Base-by-base conservation (phyloP, 345 rosid species). In the Gossypium stocksii region DNA sequence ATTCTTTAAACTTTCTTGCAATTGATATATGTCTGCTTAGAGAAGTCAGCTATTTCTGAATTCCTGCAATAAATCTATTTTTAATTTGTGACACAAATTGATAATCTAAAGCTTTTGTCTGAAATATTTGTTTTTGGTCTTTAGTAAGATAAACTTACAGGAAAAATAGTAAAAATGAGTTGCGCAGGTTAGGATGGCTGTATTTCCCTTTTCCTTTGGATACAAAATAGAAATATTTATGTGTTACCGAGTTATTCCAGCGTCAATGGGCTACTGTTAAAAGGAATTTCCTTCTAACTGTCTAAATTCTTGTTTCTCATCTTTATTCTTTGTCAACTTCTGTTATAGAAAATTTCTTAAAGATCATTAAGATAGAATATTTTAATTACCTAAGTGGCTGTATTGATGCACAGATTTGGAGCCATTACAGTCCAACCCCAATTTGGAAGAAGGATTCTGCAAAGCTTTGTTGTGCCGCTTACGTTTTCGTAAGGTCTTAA, bases 401-500 rank as follows among this genome's bases (percentile, higher is more conserved):
- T 57, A 34, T 60, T 75, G 77, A 74, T 84, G 86, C 93, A 34
- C 41, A 91, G 99, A 91, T 83, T 75, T 91, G 76, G 97, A 95
- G 83, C 90, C 98, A 74, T 81, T 95, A 73, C 97, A 93, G 79
- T 59, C 79, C 66, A 82, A 91, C 86, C 78, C 80, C 66, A 85
- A 83, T 46, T 65, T 88, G 83, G 99, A 95, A 86, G 99, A 91
- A 80, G 87, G 93, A 70, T 91, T 85, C 76, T 93, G 98, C 90
- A 91, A 86, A 88, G 92, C 97, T 72, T 79, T 95, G 69, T 82
- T 91, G 76, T 93, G 96, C 84, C 92, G 99, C 83, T 77, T 93
- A 87, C 93, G 98, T 81, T 95, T 95, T 86, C 98, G 98, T 91
- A 93, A 95, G 99, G 99, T 95, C 90, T 93, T 86, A 76, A 82